Evolutionary conservation across 192 early-diverging fungal genomes (phyloP).

Genomic region (Backusella parvicylindrica): DNA sequence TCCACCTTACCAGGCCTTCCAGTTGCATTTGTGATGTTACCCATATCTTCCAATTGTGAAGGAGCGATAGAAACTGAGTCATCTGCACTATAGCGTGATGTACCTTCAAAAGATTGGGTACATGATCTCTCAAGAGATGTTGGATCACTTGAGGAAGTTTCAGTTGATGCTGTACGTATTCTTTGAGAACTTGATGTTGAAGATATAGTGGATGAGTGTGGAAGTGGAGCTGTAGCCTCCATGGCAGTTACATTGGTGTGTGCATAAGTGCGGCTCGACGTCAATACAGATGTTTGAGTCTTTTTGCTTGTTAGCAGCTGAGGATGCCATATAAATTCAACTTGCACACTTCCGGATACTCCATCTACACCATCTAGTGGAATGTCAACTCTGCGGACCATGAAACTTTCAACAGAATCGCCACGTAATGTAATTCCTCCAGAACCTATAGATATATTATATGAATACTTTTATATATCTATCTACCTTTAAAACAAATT

Average conservation of each 20-base stretch:
- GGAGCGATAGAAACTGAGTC: slow-evolving; percentile 4
- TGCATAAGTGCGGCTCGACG: slow-evolving; percentile 17
- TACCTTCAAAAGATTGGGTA: not conserved
- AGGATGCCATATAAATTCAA: slow-evolving; percentile 54
- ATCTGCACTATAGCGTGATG: not conserved
- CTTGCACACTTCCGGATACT: slow-evolving; percentile 36
- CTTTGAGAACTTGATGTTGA: not conserved
- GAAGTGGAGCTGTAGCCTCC: not conserved
- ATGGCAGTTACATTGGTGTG: not conserved
- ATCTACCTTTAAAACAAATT: not conserved
- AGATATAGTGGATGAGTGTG: not conserved
- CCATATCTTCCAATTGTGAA: not conserved
- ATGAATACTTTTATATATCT: not conserved
- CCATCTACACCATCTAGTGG: slow-evolving; percentile 22
- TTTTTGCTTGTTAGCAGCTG: slow-evolving; percentile 51
- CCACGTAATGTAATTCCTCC: slow-evolving; percentile 22
- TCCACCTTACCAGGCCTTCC: slow-evolving; percentile 11
- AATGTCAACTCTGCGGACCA: slow-evolving; percentile 35
- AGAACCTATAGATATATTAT: slow-evolving; percentile 15
- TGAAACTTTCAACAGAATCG: slow-evolving; percentile 32
- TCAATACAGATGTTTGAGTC: slow-evolving; percentile 42
- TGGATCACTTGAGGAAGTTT: not conserved
- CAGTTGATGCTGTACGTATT: not conserved
- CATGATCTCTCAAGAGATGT: not conserved
- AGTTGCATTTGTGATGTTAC: not conserved